Conservation (phyloP, 2,329 filamentous ascomycete species). For the Didymella sp. region DNA sequence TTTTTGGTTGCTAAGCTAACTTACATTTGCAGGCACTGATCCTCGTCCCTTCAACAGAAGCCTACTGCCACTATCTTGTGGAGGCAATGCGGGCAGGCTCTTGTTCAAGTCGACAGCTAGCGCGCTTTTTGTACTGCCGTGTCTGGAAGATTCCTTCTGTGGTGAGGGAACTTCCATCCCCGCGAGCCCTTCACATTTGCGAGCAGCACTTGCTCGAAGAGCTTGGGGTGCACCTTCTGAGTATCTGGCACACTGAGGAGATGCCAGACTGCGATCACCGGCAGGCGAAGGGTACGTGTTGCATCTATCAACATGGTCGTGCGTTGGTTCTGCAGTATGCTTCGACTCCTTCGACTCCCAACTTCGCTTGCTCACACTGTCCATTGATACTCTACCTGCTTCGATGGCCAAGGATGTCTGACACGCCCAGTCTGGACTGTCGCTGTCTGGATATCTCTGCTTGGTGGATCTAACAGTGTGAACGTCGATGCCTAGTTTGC, state of each 20-base stretch:
- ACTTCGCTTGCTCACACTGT: background rate
- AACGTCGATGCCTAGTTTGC: background rate
- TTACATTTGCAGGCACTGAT: background rate
- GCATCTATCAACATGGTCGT: background rate
- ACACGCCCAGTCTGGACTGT: constrained; percentile 13
- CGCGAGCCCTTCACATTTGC: background rate
- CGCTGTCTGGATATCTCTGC: background rate
- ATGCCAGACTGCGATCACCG: background rate
- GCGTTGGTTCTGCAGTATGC: background rate
- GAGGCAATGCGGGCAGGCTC: constrained; percentile 1
- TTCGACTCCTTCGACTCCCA: background rate
- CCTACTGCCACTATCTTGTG: background rate
- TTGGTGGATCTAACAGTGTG: background rate
- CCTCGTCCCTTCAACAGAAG: background rate
- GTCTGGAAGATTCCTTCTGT: background rate
- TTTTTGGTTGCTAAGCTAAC: background rate
- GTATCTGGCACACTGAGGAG: background rate
- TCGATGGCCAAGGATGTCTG: constrained; percentile 6
- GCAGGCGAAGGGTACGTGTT: background rate
- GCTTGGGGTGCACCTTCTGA: background rate
- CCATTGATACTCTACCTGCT: constrained; percentile 3
- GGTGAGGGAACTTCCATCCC: background rate
- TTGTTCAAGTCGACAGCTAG: constrained; percentile 1
- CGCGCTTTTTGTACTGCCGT: background rate
- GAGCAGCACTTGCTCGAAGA: background rate